Conservation (phyloP, 768 basidiomycete genomes). For the Cytidiella melzeri region DNA sequence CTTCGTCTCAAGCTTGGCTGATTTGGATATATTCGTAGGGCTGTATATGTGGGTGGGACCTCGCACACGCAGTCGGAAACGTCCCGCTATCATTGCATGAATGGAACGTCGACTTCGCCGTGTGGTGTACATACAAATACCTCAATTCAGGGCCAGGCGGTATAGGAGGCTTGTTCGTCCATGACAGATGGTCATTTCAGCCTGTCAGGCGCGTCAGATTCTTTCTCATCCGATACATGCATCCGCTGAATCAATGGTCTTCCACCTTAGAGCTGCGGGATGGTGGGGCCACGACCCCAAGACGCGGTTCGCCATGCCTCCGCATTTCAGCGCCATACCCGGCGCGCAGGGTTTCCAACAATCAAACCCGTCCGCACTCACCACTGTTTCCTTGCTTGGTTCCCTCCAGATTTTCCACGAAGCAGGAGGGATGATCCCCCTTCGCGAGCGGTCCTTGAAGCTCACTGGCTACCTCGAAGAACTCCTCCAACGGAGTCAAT, state of each 20-base stretch:
- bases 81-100: constrained; percentile 85
- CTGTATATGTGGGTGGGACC: constrained; percentile 92
- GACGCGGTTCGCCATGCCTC: constrained; percentile 89
- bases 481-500: constrained; percentile 53
- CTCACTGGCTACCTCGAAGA: constrained; percentile 71
- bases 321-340: constrained; percentile 71
- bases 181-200: constrained; percentile 70
- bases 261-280: constrained; percentile 74
- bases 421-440: constrained; percentile 63
- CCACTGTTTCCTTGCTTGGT: constrained; percentile 74
- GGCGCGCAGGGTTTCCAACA: constrained; percentile 96
- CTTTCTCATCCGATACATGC: constrained; percentile 2
- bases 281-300: constrained; percentile 96
- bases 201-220: constrained; percentile 43
- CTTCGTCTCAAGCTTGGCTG: constrained; percentile 2
- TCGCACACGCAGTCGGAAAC: constrained; percentile 94
- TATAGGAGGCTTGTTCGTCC: constrained; percentile 91
- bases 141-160: constrained; percentile 95
- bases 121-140: constrained; percentile 99
- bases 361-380: constrained; percentile 86
- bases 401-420: constrained; percentile 75
- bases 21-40: constrained; percentile 53
- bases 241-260: background rate
- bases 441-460: constrained; percentile 63
- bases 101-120: constrained; percentile 95